phyloP scores from a whole-genome alignment of 129 eudicot genomes.

The Calendula officinalis region DNA sequence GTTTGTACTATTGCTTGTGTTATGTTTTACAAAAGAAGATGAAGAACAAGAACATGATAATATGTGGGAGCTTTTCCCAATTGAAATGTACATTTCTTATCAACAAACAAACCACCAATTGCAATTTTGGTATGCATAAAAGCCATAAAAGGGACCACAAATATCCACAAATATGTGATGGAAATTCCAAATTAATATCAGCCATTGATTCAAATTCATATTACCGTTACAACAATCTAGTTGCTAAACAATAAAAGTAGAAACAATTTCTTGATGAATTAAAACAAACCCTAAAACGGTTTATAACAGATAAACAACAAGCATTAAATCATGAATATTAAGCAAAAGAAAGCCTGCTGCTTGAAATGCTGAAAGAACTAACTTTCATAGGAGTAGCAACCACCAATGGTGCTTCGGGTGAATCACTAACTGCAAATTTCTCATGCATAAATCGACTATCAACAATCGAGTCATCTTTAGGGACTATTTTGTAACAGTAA shows the following conservation, averaged over 20 bases:
- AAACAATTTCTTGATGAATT: constrained; percentile 15
- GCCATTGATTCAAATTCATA: constrained; percentile 26
- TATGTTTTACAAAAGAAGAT: constrained; percentile 35
- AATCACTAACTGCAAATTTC: constrained; percentile 80
- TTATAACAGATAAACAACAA: constrained; percentile 15
- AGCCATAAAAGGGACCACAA: constrained; percentile 48
- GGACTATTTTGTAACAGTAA: constrained; percentile 91
- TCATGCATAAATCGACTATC: constrained; percentile 98
- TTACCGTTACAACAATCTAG: constrained; percentile 16
- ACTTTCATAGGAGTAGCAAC: constrained; percentile 95
- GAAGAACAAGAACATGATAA: constrained; percentile 47
- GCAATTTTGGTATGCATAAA: constrained; percentile 23
- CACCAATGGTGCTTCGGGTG: constrained; percentile 96
- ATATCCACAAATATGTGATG: constrained; percentile 33
- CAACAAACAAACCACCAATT: constrained; percentile 23
- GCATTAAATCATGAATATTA: constrained; percentile 19
- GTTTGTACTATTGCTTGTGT: constrained; percentile 7
- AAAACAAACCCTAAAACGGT: not conserved
- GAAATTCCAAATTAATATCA: constrained; percentile 37
- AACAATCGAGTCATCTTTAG: constrained; percentile 80
- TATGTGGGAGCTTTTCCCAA: constrained; percentile 52
- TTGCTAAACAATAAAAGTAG: constrained; percentile 26
- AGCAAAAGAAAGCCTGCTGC: constrained; percentile 53
- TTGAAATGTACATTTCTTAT: constrained; percentile 54
- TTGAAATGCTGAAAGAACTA: constrained; percentile 90